phyloP scores from a whole-genome alignment of 495 filamentous ascomycete genomes.

The Lichina pygmaea region DNA sequence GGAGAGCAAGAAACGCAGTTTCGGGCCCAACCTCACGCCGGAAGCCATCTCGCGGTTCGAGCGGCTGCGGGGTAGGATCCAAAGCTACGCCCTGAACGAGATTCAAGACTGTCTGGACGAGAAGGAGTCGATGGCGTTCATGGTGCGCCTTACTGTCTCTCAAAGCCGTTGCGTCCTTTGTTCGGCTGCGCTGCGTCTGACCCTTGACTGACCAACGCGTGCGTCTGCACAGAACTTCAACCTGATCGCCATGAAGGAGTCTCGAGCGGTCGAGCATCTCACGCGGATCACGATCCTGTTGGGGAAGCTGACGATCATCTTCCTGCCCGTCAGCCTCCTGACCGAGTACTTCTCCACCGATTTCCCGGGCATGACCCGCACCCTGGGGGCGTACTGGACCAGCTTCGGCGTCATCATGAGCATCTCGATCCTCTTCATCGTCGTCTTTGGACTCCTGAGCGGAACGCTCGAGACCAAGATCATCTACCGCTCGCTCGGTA shows the following conservation, averaged over 20 bases:
- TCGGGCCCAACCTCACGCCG: conserved; percentile 31
- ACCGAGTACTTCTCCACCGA: conserved; percentile 62
- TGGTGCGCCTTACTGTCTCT: conserved; percentile 12
- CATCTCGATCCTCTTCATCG: conserved; percentile 30
- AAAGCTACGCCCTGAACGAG: conserved; percentile 54
- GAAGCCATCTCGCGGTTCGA: conserved; percentile 50
- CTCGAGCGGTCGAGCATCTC: conserved; percentile 47
- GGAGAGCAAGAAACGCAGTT: conserved; percentile 3
- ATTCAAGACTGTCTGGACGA: conserved; percentile 55
- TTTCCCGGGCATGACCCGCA: conserved; percentile 25
- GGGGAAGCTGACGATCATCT: conserved; percentile 60
- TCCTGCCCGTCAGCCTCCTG: conserved; percentile 62
- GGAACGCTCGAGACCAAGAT: conserved; percentile 1
- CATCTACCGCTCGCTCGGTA: conserved; percentile 1
- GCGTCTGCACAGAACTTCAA: conserved; percentile 42
- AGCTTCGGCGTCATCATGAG: conserved; percentile 40
- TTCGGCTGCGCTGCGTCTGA: too few species aligned
- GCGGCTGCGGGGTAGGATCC: conserved; percentile 45
- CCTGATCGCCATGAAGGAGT: conserved; percentile 63
- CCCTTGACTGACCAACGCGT: too few species aligned
- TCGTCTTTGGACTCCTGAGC: conserved; percentile 14
- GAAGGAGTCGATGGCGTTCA: conserved; percentile 48
- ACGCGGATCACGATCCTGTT: conserved; percentile 61
- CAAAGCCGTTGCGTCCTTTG: too few species aligned
- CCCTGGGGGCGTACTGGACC: conserved; percentile 39